Base-by-base conservation (phyloP, 441 rosid genomes). In the Corymbia citriodora region DNA sequence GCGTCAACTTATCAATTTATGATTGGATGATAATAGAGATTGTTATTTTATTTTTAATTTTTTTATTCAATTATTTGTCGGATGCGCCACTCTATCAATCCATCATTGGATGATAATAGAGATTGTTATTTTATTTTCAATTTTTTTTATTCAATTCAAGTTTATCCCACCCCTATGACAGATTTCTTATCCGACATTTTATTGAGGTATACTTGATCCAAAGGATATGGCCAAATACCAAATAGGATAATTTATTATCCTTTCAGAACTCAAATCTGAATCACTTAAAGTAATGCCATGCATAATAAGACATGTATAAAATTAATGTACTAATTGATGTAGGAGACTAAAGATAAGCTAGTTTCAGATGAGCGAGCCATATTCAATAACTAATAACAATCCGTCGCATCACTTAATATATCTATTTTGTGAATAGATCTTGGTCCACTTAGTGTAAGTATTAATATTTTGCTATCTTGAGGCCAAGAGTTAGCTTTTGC, bases 151-250 rank as follows among this genome's bases (percentile, higher is more conserved):
- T 0, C 70, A 29, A 29, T 63, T 63, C 0, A 4, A 0, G 33
- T 63, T 61, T 0, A 0, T 63, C 70, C 18, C 33, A 29, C n/a
- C 70, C 70, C 9, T 63, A 13, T 0, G 33, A 13, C 3, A 7
- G 9, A 63, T 63, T 13, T 63, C 8, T 63, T 29, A 29, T 63
- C 33, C 0, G 9, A 1, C 5, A 63, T 29, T 63, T 29, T 63
- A 63, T 63, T 0, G 13, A 17, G 0, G 33, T 16, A 63, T 63
- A 63, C 7, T 17, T 0, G 0, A 33, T 29, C 9, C 0, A 17
- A 33, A 29, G n/a, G 70, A 63, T 3, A 2, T 63, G 70, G 33
- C 70, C 70, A 63, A 13, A 63, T 63, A 29, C 1, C 33, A 29
- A 1, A 63, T 63, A 29, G 4, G 33, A 63, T 63, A 29, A 63